Base-by-base conservation (phyloP, 2,329 filamentous ascomycete genomes). In the Sporothrix curviconia region DNA sequence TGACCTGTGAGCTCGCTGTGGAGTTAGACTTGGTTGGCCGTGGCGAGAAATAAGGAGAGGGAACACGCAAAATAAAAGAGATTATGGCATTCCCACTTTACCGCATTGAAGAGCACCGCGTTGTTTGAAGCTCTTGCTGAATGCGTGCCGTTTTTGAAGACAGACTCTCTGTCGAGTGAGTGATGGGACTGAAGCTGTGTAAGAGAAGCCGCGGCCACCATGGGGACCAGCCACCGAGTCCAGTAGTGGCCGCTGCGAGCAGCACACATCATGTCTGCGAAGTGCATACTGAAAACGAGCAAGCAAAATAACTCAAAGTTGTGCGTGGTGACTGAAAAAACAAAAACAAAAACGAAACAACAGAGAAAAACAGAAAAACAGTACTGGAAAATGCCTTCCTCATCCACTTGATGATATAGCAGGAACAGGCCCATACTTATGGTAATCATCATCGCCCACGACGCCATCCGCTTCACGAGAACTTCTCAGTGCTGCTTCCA, bases 71-170 rank as follows among this genome's bases (percentile, higher is more conserved):
- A 22, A 24, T 22, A 36, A 28, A 17, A 24, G 36, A 17, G 36
- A 17, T 17, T 7, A 39, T n/a, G 39, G 8, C n/a, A 42, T 6
- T n/a, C 39, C 8, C 15, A 37, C 15, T 7, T 37, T 6, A 37
- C 12, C 1, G 12, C 50, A 11, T 53, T 32, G 36, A 56, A 62
- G 8, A 62, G 47, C 7, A 22, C 47, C 1, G 55, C 59, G n/a
- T 1, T 24, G 37, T 7, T 49, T 28, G n/a, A 58, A 61, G 36
- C 59, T 59, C 54, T 61, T 62, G 50, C 47, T 47, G 44, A 62
- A 47, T 15, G 51, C 6, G 59, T 59, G 15, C 28, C 28, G 37
- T 60, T 61, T 25, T 52, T 51, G 15, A 34, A 49, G 6, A 7
- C 19, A 1, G 53, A 40, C 32, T 55, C 53, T 25, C 60, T 24